Conservation (phyloP, 768 basidiomycete genomes). For the Jaapia argillacea region DNA sequence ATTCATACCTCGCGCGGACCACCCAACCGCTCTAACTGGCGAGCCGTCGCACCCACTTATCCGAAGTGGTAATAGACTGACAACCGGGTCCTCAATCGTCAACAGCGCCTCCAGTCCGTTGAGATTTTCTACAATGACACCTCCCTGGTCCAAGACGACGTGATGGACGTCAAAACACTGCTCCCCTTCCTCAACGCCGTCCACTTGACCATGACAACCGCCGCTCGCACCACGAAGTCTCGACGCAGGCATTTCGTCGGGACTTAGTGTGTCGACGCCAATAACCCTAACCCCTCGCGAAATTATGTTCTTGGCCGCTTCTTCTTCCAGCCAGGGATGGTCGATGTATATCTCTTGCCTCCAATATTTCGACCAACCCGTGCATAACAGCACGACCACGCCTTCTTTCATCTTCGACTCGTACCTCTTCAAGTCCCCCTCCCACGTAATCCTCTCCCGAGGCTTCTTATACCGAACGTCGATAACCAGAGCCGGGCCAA, state of each 20-base stretch:
- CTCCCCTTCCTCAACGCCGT: constrained; percentile 24
- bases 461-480: constrained; percentile 37
- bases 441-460: constrained; percentile 48
- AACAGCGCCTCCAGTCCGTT: constrained; percentile 41
- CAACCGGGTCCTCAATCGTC: constrained; percentile 24
- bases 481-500: constrained; percentile 45
- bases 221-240: not conserved
- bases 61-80: constrained; percentile 50
- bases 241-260: constrained; percentile 37
- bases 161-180: constrained; percentile 40
- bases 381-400: constrained; percentile 45
- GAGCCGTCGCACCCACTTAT: constrained; percentile 55
- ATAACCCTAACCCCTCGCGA: constrained; percentile 44
- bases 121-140: constrained; percentile 65
- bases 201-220: not conserved
- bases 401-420: constrained; percentile 27
- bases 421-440: constrained; percentile 29
- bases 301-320: constrained; percentile 40
- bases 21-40: constrained; percentile 63
- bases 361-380: constrained; percentile 60
- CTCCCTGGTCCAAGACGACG: constrained; percentile 46
- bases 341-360: constrained; percentile 36
- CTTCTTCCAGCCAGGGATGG: constrained; percentile 54
- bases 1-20: constrained; percentile 16
- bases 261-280: constrained; percentile 55